phyloP scores from a whole-genome alignment of 805 yeast genomes.

The Ogataea methanolica region DNA sequence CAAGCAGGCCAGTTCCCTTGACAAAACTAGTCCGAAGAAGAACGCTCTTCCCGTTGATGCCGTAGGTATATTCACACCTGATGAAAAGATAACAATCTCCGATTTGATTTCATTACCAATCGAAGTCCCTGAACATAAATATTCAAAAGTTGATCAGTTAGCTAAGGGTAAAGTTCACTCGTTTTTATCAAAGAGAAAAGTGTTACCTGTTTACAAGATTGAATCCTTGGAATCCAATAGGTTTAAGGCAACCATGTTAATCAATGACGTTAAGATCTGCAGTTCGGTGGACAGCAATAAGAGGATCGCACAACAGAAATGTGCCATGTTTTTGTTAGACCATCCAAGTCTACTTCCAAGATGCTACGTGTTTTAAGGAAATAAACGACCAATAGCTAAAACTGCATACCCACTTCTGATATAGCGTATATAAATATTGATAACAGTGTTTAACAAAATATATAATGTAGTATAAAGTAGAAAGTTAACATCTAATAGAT shows the following conservation, averaged over 20 bases:
- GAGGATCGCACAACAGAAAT: slow-evolving; percentile 35
- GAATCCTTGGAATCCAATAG: slow-evolving; percentile 17
- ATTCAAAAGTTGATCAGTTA: slow-evolving; percentile 13
- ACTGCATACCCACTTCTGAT: too few species aligned
- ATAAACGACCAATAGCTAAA: too few species aligned
- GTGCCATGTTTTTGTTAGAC: slow-evolving; percentile 32
- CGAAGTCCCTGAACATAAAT: slow-evolving; percentile 4
- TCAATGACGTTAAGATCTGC: slow-evolving; percentile 32
- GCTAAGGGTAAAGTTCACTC: slow-evolving; percentile 32
- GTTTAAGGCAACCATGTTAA: slow-evolving; percentile 22
- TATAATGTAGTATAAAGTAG: too few species aligned
- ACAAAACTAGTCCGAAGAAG: not conserved
- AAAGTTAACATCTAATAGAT: too few species aligned
- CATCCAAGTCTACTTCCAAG: slow-evolving; percentile 16
- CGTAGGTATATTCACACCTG: not conserved
- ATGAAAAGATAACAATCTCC: not conserved
- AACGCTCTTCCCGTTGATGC: not conserved
- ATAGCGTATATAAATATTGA: too few species aligned
- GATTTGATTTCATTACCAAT: not conserved
- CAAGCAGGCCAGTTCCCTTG: not conserved
- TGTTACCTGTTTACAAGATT: slow-evolving; percentile 31
- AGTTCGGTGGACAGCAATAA: slow-evolving; percentile 30
- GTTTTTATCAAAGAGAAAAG: slow-evolving; percentile 16
- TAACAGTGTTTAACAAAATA: too few species aligned
- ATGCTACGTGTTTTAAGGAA: slow-evolving; percentile 11